Evolutionary conservation across 805 yeast species (phyloP), one percentile per base, ranked within the genome.

Genomic region (Schizosaccharomyces lindneri): DNA sequence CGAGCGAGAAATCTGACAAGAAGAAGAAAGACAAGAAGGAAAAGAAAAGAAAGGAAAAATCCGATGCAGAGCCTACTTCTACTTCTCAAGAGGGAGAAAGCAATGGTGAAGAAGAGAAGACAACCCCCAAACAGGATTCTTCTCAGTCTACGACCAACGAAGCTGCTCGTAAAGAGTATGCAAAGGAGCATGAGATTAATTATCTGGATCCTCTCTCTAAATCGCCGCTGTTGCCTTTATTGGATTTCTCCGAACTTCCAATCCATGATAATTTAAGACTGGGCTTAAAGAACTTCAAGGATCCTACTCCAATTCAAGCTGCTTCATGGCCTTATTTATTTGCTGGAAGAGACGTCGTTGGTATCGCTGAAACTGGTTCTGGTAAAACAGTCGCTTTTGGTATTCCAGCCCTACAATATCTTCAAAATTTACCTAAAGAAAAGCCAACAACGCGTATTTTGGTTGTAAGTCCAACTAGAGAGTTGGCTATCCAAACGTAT

Each of bases 361-460:
- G 97, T 71, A 95, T 90, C 65, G 98, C 98, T 15, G 97, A 90
- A 74, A 90, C 98, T 2, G 98, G 98, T 48, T 87, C 96, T 0
- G 98, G 98, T 69, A 90, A 90, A 73, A 90, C 98, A 0, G 84
- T 90, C 73, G 97, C 96, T 0, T 93, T 90, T 71, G 95, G 96
- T 70, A 93, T 93, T 41, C 98, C 99, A 59, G 96, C 97, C n/a
- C 79, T 90, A 61, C 78, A 87, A 68, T 81, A 82, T 64, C 74
- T 90, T 63, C 68, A 81, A 51, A 73, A 46, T 84, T n/a, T 59
- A 36, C 39, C 55, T 4, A n/a, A 59, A 9, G 27, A 36, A n/a
- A 43, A 55, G 32, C 39, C 41, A n/a, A n/a, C 84, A 21, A 77
- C 85, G 62, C 81, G 81, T 67, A 95, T 88, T 3, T 77, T 93